phyloP scores from a whole-genome alignment of 2,329 filamentous ascomycete species.

The Macrophomina pseudophaseolina region DNA sequence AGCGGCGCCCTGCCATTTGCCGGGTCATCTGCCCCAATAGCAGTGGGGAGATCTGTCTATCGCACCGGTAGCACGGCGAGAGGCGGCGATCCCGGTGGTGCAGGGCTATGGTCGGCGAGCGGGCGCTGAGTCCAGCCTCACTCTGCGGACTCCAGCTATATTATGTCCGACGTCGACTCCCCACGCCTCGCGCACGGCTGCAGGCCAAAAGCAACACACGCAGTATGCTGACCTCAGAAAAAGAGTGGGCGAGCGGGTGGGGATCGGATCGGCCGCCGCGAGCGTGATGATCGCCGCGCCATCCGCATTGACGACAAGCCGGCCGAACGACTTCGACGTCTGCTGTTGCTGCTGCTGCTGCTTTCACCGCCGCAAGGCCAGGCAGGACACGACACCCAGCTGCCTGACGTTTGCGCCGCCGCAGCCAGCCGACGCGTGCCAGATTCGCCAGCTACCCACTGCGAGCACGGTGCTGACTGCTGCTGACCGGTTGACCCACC shows the following conservation, averaged over 20 bases:
- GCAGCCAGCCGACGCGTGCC: conserved; percentile 12
- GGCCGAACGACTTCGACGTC: not conserved
- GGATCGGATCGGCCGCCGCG: conserved; percentile 21
- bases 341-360: not conserved
- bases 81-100: conserved; percentile 1
- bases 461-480: not conserved
- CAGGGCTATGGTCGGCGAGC: not conserved
- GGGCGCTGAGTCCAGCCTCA: not conserved
- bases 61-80: conserved; percentile 9
- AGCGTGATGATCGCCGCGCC: conserved; percentile 19
- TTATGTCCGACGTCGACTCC: conserved; percentile 2
- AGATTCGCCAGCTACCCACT: conserved; percentile 8
- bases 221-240: not conserved
- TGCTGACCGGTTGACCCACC: conserved; percentile 9
- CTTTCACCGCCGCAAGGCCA: not conserved
- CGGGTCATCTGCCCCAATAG: conserved; percentile 11
- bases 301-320: conserved; percentile 17
- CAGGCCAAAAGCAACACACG: conserved; percentile 8
- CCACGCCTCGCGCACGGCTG: conserved; percentile 4
- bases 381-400: not conserved
- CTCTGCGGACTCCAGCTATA: not conserved
- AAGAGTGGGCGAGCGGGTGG: not conserved
- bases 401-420: conserved; percentile 3
- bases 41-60: conserved; percentile 11
- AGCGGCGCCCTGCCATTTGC: not conserved